phyloP scores from a whole-genome alignment of 495 filamentous ascomycete species.

The Lophiotrema nucula region DNA sequence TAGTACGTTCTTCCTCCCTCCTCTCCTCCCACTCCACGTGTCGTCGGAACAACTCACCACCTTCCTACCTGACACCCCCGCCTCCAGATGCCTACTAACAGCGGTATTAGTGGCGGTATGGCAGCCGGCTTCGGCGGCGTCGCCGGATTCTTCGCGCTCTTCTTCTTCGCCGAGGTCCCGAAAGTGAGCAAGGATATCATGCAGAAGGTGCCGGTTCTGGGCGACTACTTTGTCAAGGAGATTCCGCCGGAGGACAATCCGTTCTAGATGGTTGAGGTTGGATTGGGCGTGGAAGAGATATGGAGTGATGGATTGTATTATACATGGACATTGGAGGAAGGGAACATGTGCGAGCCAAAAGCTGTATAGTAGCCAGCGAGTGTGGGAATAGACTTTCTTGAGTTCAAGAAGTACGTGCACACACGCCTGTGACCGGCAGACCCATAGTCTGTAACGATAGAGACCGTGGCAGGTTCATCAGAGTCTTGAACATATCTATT shows the following conservation, averaged over 20 bases:
- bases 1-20: slow-evolving; percentile 49
- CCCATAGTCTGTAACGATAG: no score
- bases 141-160: slow-evolving; percentile 62
- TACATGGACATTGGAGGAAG: not conserved
- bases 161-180: slow-evolving; percentile 70
- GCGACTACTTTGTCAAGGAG: slow-evolving; percentile 56
- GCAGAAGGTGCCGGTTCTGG: slow-evolving; percentile 60
- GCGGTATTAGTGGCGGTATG: slow-evolving; percentile 50
- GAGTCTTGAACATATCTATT: no score
- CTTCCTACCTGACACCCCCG: not conserved
- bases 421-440: no score
- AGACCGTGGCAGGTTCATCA: no score
- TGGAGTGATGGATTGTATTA: slow-evolving; percentile 16
- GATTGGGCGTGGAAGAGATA: not conserved
- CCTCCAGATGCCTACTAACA: slow-evolving; percentile 1
- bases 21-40: not conserved
- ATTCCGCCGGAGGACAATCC: slow-evolving; percentile 64
- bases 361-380: slow-evolving; percentile 15
- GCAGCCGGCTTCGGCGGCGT: slow-evolving; percentile 59
- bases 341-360: not conserved
- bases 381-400: slow-evolving; percentile 25
- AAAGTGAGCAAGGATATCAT: slow-evolving; percentile 64
- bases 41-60: not conserved
- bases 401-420: not conserved
- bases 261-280: slow-evolving; percentile 37